Conservation (phyloP, 805 yeast species). For the Phaffomyces thermotolerans region DNA sequence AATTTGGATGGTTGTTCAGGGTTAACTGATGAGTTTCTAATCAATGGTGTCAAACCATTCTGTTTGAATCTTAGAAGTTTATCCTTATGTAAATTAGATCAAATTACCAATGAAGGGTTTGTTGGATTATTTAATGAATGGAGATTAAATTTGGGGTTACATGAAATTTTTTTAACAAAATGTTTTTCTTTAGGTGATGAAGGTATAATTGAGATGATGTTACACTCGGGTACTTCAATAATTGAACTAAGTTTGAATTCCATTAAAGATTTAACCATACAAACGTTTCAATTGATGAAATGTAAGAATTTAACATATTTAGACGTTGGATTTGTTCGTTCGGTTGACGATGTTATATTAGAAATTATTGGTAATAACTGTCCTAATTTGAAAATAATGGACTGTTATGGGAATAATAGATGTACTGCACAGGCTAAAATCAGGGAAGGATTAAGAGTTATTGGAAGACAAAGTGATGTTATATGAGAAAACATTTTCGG, state of each 20-base stretch:
- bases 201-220: constrained; percentile 50
- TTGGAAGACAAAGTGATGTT: constrained; percentile 67
- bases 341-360: constrained; percentile 64
- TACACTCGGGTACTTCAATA: constrained; percentile 58
- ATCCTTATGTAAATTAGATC: constrained; percentile 53
- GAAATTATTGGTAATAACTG: constrained; percentile 51
- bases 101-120: constrained; percentile 64
- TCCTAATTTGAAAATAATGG: constrained; percentile 55
- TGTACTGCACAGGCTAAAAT: constrained; percentile 49
- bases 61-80: constrained; percentile 50
- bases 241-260: constrained; percentile 72
- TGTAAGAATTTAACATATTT: constrained; percentile 56
- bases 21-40: constrained; percentile 56
- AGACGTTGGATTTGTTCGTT: constrained; percentile 75
- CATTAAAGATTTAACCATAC: constrained; percentile 45
- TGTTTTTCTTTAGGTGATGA: constrained; percentile 60
- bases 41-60: constrained; percentile 52
- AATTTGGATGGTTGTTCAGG: constrained; percentile 67
- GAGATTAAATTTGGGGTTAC: constrained; percentile 49
- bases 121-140: constrained; percentile 50
- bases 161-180: constrained; percentile 52
- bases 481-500: background rate
- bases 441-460: constrained; percentile 49
- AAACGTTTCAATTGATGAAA: constrained; percentile 42
- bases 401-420: constrained; percentile 74